Evolutionary conservation across 805 yeast genomes (phyloP).

Genomic region (Pichia gijzeniarum): DNA sequence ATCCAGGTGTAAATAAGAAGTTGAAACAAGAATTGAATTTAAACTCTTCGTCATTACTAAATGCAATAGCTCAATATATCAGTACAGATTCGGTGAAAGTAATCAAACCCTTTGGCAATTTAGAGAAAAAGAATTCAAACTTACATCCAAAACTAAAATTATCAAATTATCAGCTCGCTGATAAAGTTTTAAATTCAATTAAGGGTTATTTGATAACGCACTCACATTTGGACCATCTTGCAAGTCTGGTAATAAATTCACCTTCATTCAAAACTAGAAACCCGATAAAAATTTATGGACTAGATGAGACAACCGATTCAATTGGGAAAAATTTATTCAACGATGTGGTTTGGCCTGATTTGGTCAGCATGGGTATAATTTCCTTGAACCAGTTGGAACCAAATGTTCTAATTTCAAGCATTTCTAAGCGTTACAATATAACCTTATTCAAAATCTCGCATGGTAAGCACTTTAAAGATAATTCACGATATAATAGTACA

Average conservation of each 20-base stretch:
- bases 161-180: constrained; percentile 2
- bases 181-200: constrained; percentile 31
- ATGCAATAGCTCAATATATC: no score
- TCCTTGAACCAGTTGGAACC: constrained; percentile 20
- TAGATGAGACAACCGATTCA: constrained; percentile 44
- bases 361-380: constrained; percentile 31
- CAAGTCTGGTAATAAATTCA: constrained; percentile 63
- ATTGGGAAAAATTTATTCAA: constrained; percentile 59
- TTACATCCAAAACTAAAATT: not conserved
- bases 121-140: not conserved
- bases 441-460: constrained; percentile 38
- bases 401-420: not conserved
- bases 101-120: not conserved
- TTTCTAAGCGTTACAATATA: constrained; percentile 33
- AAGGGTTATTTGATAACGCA: constrained; percentile 59
- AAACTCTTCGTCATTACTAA: not conserved
- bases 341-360: constrained; percentile 74
- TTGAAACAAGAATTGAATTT: not conserved
- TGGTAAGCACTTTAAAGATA: constrained; percentile 19
- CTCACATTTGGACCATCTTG: constrained; percentile 78
- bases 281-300: constrained; percentile 46
- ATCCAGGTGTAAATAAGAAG: no score
- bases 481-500: constrained; percentile 39
- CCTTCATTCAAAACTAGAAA: constrained; percentile 38
- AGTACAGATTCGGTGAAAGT: not conserved